Base-by-base conservation (phyloP, 345 rosid species). In the Lepidium didymum region DNA sequence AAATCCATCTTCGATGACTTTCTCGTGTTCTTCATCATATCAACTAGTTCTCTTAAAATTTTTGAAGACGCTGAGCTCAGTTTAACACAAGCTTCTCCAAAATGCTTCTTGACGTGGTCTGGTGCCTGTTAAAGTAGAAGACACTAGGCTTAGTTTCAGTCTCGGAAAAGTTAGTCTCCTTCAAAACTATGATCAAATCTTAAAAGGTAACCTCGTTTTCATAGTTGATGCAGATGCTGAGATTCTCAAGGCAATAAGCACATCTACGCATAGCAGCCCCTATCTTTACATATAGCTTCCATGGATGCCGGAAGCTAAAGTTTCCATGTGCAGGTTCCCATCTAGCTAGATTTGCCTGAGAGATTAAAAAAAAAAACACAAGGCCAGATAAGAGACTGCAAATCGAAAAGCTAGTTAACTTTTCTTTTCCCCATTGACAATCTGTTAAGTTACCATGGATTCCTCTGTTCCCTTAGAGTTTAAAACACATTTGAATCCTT, bases 291-390 rank as follows among this genome's bases (percentile, higher is more conserved):
- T 91, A 88, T 72, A 79, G 81, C 64, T 84, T 82, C 97, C 97
- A 91, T 62, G 97, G 97, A 81, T 88, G 88, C 16, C 82, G 3
- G 56, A 86, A 88, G 69, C 36, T 80, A 78, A 88, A 85, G 52
- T 73, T 78, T 44, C 97, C 96, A 55, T 84, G 96, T 36, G 86
- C 80, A 6, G 93, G 96, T 67, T 91, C 97, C 96, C 97, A 91
- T 70, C 84, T 80, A 0, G 91, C 93, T 67, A 85, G 79, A 68
- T 73, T 83, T 19, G 91, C 86, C 96, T 85, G 70, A 35, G 27
- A 15, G 35, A 47, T 37, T 35, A 9, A 31, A n/a, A 2, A 31
- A n/a, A 2, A n/a, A 3, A 54, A 11, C n/a, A 3, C 1, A 2
- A 10, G 19, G 5, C 8, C 6, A 15, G 31, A 29, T 53, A 3